phyloP scores from a whole-genome alignment of 257 asterid species.

The Solanum piurae region DNA sequence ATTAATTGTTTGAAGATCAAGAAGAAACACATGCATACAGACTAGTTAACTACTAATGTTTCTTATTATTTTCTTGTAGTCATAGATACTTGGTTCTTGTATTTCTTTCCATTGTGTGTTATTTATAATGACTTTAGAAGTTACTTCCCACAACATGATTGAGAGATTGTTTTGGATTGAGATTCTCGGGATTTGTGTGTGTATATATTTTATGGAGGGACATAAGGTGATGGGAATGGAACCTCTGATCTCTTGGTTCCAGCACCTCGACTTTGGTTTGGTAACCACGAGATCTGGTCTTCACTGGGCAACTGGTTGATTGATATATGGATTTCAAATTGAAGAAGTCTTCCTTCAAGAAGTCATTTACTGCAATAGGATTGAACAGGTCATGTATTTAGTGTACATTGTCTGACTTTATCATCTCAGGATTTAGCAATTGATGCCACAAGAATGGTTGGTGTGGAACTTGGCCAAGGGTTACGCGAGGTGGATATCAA shows the following conservation, averaged over 20 bases:
- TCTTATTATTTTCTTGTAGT: background rate
- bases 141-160: background rate
- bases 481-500: constrained; percentile 89
- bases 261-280: background rate
- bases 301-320: background rate
- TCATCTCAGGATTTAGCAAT: constrained; percentile 74
- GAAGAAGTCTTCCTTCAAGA: background rate
- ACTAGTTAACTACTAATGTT: background rate
- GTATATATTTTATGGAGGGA: background rate
- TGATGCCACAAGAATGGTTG: constrained; percentile 76
- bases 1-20: background rate
- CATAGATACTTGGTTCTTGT: background rate
- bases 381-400: background rate
- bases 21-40: background rate
- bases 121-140: background rate
- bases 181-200: background rate
- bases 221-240: background rate
- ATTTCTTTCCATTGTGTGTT: background rate
- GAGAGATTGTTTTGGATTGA: background rate
- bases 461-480: constrained; percentile 89
- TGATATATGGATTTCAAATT: background rate
- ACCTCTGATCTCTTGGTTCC: background rate
- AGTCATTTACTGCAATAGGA: background rate
- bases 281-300: background rate
- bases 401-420: background rate